phyloP scores from a whole-genome alignment of 768 basidiomycete species.

The Mycena pura region DNA sequence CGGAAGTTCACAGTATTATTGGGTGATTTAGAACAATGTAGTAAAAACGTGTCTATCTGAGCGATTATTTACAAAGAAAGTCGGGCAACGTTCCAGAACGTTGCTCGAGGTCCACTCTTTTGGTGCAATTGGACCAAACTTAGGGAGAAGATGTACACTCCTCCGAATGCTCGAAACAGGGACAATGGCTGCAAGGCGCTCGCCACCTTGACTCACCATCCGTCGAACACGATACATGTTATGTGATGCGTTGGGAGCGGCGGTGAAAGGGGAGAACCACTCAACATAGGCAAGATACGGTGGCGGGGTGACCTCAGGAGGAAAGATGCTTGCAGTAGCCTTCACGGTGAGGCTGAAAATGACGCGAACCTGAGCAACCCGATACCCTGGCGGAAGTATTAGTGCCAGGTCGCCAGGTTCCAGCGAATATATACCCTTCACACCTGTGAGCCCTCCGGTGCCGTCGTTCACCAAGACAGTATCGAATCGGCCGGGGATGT shows the following conservation, averaged over 20 bases:
- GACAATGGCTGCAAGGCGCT: too few relatives aligned
- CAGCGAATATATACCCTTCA: conserved; percentile 31
- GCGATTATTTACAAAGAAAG: too few relatives aligned
- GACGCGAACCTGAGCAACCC: conserved; percentile 12
- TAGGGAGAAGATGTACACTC: conserved; percentile 31
- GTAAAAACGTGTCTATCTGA: too few relatives aligned
- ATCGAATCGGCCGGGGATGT: conserved; percentile 35
- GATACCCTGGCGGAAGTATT: conserved; percentile 5
- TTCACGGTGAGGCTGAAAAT: neutral
- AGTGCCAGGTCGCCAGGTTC: conserved; percentile 27
- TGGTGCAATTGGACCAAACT: conserved; percentile 27
- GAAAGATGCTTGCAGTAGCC: neutral
- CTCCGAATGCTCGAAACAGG: too few relatives aligned
- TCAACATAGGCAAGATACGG: neutral
- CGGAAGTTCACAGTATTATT: too few relatives aligned
- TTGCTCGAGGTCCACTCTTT: conserved; percentile 33
- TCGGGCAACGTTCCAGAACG: too few relatives aligned
- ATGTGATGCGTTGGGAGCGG: neutral
- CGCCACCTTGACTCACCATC: too few relatives aligned
- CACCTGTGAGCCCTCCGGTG: conserved; percentile 5
- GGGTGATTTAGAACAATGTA: too few relatives aligned
- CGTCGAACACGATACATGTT: conserved; percentile 24
- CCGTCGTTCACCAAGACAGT: conserved; percentile 32
- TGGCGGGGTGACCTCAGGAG: neutral
- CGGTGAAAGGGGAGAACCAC: neutral